Base-by-base conservation (phyloP, 2,329 filamentous ascomycete species). In the Fusarium sp. region DNA sequence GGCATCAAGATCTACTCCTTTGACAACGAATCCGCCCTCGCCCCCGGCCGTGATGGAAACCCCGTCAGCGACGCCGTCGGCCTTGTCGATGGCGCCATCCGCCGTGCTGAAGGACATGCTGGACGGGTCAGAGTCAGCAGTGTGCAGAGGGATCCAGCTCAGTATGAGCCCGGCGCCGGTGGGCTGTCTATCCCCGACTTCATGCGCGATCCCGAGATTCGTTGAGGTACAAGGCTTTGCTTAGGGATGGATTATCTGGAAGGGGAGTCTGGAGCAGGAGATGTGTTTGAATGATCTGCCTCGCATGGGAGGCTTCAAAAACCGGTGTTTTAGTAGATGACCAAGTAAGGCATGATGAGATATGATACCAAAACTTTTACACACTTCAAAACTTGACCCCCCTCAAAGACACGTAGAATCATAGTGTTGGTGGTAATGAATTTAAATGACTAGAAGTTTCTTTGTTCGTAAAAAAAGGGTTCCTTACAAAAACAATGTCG, bases 1-100 rank as follows among this genome's bases (percentile, higher is more conserved):
- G 96, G 95, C 2, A 89, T 99, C 82, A 97, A 98, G 85, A 93
- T 98, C 11, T 99, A 90, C 75, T 89, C 89, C 1, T 84, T 89
- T 20, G 87, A 89, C 70, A 84, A 86, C 32, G 88, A 89, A 69
- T 80, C 81, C 8, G 84, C 85, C 14, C 84, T 83, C 17, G 84
- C 81, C 5, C 81, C 83, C 15, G 84, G 82, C 4, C 80, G 81
- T 3, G 81, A 84, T 59, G 84, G 82, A 27, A 80, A 78, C 59
- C 76, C 77, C 11, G 66, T 80, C 17, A 78, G 78, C 11, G 79
- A 81, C 6, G 73, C 79, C 12, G 74, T 81, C 30, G 78, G 78
- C 22, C 59, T 79, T n/a, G 73, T 80, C 35, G 76, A 76, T 15
- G 68, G 64, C 12, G 73, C 75, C 12, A 74, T 66, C 52, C 65